phyloP scores from a whole-genome alignment of 306 rosid species.

The Prinsepia uniflora region DNA sequence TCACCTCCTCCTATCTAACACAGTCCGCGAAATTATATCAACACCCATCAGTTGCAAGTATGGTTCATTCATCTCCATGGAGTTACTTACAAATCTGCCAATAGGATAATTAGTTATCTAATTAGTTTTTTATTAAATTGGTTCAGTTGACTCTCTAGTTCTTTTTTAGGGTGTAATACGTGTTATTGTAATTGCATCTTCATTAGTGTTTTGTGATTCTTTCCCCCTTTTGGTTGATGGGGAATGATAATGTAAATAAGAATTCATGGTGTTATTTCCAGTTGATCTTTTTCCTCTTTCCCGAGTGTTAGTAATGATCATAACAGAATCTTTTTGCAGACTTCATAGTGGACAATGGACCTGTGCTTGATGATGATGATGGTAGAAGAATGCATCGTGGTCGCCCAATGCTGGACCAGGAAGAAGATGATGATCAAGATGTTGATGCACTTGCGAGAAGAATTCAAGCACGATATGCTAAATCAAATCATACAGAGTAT shows the following conservation, averaged over 20 bases:
- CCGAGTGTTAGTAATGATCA: neutral
- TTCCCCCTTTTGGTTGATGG: neutral
- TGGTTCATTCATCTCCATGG: neutral
- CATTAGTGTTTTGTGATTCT: neutral
- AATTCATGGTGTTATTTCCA: neutral
- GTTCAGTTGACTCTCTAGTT: neutral
- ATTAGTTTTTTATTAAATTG: neutral
- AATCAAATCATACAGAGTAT: slow-evolving; percentile 44
- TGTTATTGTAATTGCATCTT: neutral
- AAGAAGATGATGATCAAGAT: slow-evolving; percentile 84
- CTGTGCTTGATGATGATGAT: slow-evolving; percentile 66
- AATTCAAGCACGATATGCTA: slow-evolving; percentile 74
- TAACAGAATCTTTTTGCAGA: slow-evolving; percentile 37
- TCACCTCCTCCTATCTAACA: no score
- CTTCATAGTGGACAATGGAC: slow-evolving; percentile 59
- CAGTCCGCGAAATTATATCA: no score
- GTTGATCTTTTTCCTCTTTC: neutral
- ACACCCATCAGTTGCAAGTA: no score
- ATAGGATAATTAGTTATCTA: neutral
- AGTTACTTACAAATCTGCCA: neutral
- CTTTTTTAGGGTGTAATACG: neutral
- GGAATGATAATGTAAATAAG: neutral
- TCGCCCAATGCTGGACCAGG: slow-evolving; percentile 39
- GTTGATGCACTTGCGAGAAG: slow-evolving; percentile 77
- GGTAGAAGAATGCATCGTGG: slow-evolving; percentile 55